Percentiles rank a stretch among this genome's conserved stretches.
Evolutionary conservation across 495 filamentous ascomycete genomes (phyloP).

Genomic region (Penicilliopsis zonata): DNA sequence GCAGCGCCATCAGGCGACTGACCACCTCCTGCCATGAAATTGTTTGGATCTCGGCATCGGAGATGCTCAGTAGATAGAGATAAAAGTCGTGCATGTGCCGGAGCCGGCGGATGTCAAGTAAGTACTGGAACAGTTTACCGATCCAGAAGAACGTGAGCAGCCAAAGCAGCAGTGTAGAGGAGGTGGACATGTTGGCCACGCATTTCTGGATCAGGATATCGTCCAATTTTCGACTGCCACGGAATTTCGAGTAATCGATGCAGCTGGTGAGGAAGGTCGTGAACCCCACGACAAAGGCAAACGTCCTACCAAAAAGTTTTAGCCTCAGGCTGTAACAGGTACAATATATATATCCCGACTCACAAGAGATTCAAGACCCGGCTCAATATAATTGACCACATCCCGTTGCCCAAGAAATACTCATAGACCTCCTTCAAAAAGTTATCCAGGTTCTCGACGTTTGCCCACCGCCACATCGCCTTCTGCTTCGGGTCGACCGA

Average conservation of each 20-base stretch:
- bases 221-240: conserved; percentile 59
- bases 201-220: conserved; percentile 74
- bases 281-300: conserved; percentile 74
- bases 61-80: conserved; percentile 69
- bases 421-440: conserved; percentile 86
- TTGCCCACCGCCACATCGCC: conserved; percentile 93
- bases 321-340: conserved; percentile 7
- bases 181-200: conserved; percentile 73
- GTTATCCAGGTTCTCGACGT: conserved; percentile 81
- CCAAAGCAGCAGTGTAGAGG: conserved; percentile 72
- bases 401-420: conserved; percentile 75
- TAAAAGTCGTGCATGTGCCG: conserved; percentile 82
- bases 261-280: conserved; percentile 79
- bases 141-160: conserved; percentile 82
- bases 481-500: conserved; percentile 60
- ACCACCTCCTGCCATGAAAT: conserved; percentile 95
- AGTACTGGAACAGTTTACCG: conserved; percentile 59
- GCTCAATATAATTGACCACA: conserved; percentile 77
- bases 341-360: conserved; percentile 14
- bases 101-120: conserved; percentile 65
- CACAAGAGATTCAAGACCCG: conserved; percentile 63
- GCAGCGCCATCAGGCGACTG: conserved; percentile 70
- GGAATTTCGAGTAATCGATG: conserved; percentile 67
- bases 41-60: conserved; percentile 88
- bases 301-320: conserved; percentile 30